These are phyloP conservation scores for Trifolium pratense DNA, from an alignment of 306 rosid species.

Conservation along the genomic window DNA sequence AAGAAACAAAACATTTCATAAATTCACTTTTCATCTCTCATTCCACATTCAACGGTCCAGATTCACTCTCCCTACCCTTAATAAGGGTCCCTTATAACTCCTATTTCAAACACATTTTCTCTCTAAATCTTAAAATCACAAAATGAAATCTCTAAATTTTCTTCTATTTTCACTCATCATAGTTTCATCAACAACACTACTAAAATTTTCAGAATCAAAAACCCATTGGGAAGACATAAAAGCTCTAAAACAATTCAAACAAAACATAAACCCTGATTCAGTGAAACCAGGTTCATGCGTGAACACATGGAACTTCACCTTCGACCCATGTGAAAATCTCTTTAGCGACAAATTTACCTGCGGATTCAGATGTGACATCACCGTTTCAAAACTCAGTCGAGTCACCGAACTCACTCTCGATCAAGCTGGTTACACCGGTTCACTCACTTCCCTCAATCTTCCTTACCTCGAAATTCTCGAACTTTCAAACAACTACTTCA, in stretches of 20 bases:
- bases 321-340: conserved; percentile 83
- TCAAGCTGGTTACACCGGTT: conserved; percentile 77
- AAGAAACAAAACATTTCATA: background rate
- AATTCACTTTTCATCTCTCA: background rate
- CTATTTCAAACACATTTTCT: background rate
- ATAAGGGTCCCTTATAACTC: background rate
- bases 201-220: conserved; percentile 39
- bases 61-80: conserved; percentile 32
- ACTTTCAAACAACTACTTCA: conserved; percentile 67
- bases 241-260: conserved; percentile 59
- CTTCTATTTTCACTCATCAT: conserved; percentile 30
- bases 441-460: conserved; percentile 54
- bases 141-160: conserved; percentile 47
- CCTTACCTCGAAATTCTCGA: conserved; percentile 78
- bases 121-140: background rate
- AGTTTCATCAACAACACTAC: background rate
- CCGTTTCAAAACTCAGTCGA: conserved; percentile 51
- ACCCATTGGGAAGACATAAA: conserved; percentile 65
- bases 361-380: conserved; percentile 62
- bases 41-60: conserved; percentile 42
- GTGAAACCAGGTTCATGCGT: conserved; percentile 66
- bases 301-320: conserved; percentile 71
- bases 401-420: conserved; percentile 84
- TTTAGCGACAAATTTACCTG: conserved; percentile 63
- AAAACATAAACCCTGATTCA: conserved; percentile 49